Percentiles rank a stretch among this genome's conserved stretches.
phyloP scores from a whole-genome alignment of 2,329 filamentous ascomycete species.

The Clonostachys rhizophaga region DNA sequence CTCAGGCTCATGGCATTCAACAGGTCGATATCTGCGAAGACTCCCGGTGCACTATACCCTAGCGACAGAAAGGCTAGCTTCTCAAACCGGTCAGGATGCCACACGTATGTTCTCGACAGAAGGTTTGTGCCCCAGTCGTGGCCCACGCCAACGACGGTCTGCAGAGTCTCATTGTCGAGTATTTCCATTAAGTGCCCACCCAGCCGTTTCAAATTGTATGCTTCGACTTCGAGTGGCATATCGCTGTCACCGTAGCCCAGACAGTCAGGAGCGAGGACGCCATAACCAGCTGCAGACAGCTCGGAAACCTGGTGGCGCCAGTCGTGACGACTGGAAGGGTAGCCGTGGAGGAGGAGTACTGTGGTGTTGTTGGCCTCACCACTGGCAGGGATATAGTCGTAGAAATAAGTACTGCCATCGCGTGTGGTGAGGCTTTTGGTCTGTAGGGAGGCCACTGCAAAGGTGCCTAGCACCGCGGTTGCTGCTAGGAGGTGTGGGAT shows the following conservation, averaged over 20 bases:
- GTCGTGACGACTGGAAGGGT: slow-evolving; percentile 1
- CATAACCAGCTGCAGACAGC: slow-evolving; percentile 16
- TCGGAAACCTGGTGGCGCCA: slow-evolving; percentile 16
- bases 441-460: neutral
- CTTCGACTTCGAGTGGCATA: slow-evolving; percentile 8
- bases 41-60: neutral
- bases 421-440: neutral
- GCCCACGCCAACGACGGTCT: slow-evolving; percentile 35
- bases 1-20: neutral
- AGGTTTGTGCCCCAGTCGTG: slow-evolving; percentile 33
- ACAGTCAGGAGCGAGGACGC: slow-evolving; percentile 17
- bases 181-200: slow-evolving; percentile 17
- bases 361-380: neutral
- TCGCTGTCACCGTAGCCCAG: slow-evolving; percentile 20
- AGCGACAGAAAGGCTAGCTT: neutral
- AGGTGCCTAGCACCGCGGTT: neutral
- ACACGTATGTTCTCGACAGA: slow-evolving; percentile 15
- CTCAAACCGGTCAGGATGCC: slow-evolving; percentile 12
- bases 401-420: neutral
- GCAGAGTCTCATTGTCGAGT: slow-evolving; percentile 14
- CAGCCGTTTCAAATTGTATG: slow-evolving; percentile 16
- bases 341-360: slow-evolving; percentile 2
- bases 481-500: neutral
- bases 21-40: neutral
- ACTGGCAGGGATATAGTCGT: neutral